Evolutionary conservation across 1,284 basidiomycete species (phyloP).

Genomic region (Trametes polyzona): DNA sequence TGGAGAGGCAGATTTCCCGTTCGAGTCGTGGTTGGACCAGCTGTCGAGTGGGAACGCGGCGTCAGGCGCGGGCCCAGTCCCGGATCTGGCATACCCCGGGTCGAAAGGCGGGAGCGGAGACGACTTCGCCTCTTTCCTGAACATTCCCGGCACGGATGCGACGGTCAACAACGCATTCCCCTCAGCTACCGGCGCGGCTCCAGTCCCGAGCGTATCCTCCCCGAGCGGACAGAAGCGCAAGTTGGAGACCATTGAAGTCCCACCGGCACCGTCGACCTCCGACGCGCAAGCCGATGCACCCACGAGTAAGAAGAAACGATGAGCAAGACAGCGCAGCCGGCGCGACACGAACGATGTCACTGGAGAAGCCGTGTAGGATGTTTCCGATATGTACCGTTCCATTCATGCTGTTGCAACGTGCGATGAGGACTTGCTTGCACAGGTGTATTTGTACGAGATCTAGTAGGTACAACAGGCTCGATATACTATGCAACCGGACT

Average conservation of each 20-base stretch:
- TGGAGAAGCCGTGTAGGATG: not conserved
- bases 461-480: not conserved
- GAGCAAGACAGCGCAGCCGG: no score
- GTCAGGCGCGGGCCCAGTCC: constrained; percentile 25
- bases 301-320: constrained; percentile 21
- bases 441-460: constrained; percentile 1
- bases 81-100: not conserved
- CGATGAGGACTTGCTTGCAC: not conserved
- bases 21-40: constrained; percentile 34
- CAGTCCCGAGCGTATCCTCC: not conserved
- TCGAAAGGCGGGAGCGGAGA: constrained; percentile 28
- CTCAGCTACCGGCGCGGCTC: constrained; percentile 9
- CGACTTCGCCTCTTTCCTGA: constrained; percentile 47
- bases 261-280: constrained; percentile 3
- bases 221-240: constrained; percentile 48
- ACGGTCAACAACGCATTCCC: not conserved
- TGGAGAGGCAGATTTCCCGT: constrained; percentile 37
- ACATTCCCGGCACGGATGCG: constrained; percentile 36
- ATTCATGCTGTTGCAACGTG: not conserved
- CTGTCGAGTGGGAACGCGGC: constrained; percentile 28
- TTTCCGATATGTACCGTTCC: not conserved
- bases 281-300: constrained; percentile 10
- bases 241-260: constrained; percentile 43
- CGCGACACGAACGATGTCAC: no score
- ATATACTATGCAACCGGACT: no score